These are phyloP conservation scores for Heliamphora pulchella DNA, from an alignment of 179 eudicot species.

Conservation along the genomic window DNA sequence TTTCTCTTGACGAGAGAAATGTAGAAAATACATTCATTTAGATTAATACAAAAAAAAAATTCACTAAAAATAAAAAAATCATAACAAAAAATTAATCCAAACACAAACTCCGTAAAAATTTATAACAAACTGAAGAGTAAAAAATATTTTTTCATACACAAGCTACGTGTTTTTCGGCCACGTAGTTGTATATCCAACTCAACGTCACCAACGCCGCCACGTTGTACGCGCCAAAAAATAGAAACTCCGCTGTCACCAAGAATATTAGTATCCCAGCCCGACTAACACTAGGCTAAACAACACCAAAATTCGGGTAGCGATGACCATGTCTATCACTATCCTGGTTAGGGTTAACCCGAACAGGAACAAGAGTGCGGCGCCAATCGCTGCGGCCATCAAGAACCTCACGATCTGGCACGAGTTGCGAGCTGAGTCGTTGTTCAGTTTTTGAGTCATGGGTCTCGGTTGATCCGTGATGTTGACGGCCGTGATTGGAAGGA, in stretches of 20 bases:
- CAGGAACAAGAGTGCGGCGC: conserved; percentile 15
- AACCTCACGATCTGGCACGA: conserved; percentile 1
- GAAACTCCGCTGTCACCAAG: conserved; percentile 16
- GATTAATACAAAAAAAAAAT: no score
- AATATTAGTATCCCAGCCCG: conserved; percentile 10
- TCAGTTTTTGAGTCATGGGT: background rate
- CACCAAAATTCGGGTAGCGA: conserved; percentile 18
- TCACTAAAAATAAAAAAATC: no score
- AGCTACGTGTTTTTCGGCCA: conserved; percentile 24
- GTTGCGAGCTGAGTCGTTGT: background rate
- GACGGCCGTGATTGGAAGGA: background rate
- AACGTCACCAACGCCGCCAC: conserved; percentile 11
- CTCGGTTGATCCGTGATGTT: background rate
- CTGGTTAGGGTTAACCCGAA: conserved; percentile 20
- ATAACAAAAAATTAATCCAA: no score
- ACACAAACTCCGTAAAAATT: no score
- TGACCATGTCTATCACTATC: conserved; percentile 11
- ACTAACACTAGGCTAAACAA: conserved; percentile 21
- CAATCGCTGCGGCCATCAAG: conserved; percentile 6
- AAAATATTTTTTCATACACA: no score
- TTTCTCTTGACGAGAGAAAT: no score
- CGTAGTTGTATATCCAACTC: conserved; percentile 22
- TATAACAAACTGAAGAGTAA: no score
- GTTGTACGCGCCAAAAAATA: conserved; percentile 20
- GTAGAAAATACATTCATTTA: no score